A percentile compares a stretch with the other conserved stretches of the same genome.
Conservation (phyloP, 2,329 filamentous ascomycete genomes). For the Escovopsis sp. region DNA sequence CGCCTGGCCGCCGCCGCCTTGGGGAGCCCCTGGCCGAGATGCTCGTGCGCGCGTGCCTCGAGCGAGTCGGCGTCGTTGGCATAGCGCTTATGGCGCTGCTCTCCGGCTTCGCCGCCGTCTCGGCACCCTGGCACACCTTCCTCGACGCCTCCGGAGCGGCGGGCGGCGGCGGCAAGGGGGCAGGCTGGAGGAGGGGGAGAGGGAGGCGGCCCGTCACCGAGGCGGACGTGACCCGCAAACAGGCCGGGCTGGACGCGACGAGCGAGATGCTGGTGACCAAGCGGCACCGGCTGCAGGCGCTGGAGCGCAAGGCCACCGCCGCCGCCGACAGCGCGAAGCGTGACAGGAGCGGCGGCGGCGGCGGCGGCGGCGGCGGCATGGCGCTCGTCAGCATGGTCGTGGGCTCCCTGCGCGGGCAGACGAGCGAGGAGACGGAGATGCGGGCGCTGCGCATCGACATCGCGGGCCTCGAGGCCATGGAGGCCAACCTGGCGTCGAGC, state of each 20-base stretch:
- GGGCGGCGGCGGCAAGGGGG: not conserved
- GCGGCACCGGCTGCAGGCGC: conserved; percentile 51
- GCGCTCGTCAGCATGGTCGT: conserved; percentile 57
- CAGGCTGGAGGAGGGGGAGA: conserved; percentile 13
- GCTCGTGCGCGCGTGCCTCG: conserved; percentile 40
- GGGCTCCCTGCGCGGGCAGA: conserved; percentile 52
- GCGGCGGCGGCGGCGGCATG: conserved; percentile 20
- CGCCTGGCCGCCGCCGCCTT: conserved; percentile 6
- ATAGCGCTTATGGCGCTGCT: conserved; percentile 76
- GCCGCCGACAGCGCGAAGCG: conserved; percentile 14
- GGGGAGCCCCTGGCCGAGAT: conserved; percentile 12
- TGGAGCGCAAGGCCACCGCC: conserved; percentile 48
- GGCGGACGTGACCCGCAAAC: conserved; percentile 59
- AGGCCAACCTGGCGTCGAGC: conserved; percentile 51
- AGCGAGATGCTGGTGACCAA: conserved; percentile 68
- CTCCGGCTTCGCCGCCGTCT: conserved; percentile 83
- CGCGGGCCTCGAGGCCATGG: conserved; percentile 66
- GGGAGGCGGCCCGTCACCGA: conserved; percentile 50
- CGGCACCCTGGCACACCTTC: conserved; percentile 74
- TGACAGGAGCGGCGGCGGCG: not conserved
- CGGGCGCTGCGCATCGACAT: conserved; percentile 58
- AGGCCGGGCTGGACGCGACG: conserved; percentile 63
- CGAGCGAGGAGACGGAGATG: conserved; percentile 44
- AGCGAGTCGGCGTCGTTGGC: conserved; percentile 69
- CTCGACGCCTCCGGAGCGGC: conserved; percentile 32